These are phyloP conservation scores for Pezicula carpinea DNA, from an alignment of 2,329 filamentous ascomycete genomes.

Conservation along the genomic window DNA sequence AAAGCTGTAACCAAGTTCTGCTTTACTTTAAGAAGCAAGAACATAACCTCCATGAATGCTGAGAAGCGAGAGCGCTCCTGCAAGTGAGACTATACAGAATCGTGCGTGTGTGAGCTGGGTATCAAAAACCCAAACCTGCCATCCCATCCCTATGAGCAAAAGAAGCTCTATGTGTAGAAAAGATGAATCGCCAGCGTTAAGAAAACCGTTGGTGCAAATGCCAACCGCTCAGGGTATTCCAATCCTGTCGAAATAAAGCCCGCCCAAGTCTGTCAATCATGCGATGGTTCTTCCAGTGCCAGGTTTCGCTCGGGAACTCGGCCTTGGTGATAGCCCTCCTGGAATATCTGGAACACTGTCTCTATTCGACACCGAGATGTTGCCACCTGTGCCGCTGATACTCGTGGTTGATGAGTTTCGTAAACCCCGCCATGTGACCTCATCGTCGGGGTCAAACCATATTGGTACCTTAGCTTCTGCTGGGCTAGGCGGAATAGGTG, in stretches of 20 bases:
- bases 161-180: constrained; percentile 9
- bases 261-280: constrained; percentile 9
- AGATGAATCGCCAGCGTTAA: constrained; percentile 2
- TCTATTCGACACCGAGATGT: not conserved
- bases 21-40: no score
- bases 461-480: constrained; percentile 14
- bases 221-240: not conserved
- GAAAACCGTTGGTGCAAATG: constrained; percentile 1
- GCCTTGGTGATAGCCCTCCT: constrained; percentile 23
- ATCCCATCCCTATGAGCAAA: constrained; percentile 16
- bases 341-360: constrained; percentile 6
- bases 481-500: not conserved
- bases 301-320: constrained; percentile 14
- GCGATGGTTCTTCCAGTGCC: constrained; percentile 23
- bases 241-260: no score
- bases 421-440: constrained; percentile 6
- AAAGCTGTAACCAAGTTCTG: not conserved
- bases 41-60: no score
- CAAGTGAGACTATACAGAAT: not conserved
- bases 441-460: constrained; percentile 23
- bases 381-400: not conserved
- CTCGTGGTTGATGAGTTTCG: not conserved
- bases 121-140: constrained; percentile 8
- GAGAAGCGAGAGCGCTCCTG: no score
- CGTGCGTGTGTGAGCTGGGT: constrained; percentile 12